A percentile compares a stretch with the other conserved stretches of the same genome.
phyloP scores from a whole-genome alignment of 805 yeast genomes.

The Teunomyces aglyptinius region DNA sequence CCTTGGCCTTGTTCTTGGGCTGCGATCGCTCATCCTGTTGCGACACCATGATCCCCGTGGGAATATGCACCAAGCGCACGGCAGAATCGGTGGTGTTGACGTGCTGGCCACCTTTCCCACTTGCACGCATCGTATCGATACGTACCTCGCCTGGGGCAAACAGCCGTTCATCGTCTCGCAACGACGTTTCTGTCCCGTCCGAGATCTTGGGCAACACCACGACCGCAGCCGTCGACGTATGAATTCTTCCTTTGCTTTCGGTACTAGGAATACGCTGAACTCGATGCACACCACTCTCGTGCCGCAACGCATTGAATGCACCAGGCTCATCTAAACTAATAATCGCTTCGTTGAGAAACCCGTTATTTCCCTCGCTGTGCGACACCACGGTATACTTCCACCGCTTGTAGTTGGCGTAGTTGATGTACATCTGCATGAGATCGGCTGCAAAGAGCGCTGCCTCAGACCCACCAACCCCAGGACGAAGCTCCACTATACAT shows the following conservation, averaged over 20 bases:
- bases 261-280: slow-evolving; percentile 94
- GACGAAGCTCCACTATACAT: slow-evolving; percentile 80
- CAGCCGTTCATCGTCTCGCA: slow-evolving; percentile 56
- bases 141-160: slow-evolving; percentile 87
- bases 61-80: slow-evolving; percentile 86
- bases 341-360: slow-evolving; percentile 74
- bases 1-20: slow-evolving; percentile 90
- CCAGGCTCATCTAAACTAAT: slow-evolving; percentile 69
- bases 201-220: slow-evolving; percentile 84
- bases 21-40: slow-evolving; percentile 97
- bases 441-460: slow-evolving; percentile 86
- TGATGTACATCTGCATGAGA: slow-evolving; percentile 75
- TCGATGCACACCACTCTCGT: slow-evolving; percentile 94
- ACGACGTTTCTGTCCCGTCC: slow-evolving; percentile 48
- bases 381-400: slow-evolving; percentile 72
- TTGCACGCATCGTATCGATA: slow-evolving; percentile 94
- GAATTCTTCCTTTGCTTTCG: slow-evolving; percentile 90
- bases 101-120: slow-evolving; percentile 98
- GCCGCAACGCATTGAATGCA: slow-evolving; percentile 67
- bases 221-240: slow-evolving; percentile 95
- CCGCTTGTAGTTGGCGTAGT: slow-evolving; percentile 57
- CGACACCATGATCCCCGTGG: slow-evolving; percentile 83
- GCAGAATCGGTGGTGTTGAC: slow-evolving; percentile 98
- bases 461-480: slow-evolving; percentile 96
- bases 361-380: slow-evolving; percentile 53